A percentile compares a stretch with the other conserved stretches of the same genome.
phyloP scores from a whole-genome alignment of 805 yeast species.

The Saturnispora saitoi region DNA sequence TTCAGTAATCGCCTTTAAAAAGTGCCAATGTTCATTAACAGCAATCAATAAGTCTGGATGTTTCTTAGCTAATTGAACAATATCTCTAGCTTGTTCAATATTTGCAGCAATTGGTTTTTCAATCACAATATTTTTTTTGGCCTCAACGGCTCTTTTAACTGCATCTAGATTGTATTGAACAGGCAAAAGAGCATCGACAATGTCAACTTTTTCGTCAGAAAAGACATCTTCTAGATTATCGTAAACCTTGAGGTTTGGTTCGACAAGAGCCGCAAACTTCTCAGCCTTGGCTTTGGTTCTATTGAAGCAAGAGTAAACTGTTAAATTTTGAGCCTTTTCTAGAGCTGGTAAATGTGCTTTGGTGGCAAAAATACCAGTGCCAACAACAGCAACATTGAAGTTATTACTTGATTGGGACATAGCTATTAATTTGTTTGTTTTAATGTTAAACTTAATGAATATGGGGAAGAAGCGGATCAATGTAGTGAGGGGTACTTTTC shows the following conservation, averaged over 20 bases:
- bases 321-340: conserved; percentile 41
- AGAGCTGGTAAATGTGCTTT: conserved; percentile 75
- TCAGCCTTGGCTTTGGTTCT: conserved; percentile 81
- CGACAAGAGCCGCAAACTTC: conserved; percentile 46
- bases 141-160: conserved; percentile 59
- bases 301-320: conserved; percentile 67
- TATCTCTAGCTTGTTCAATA: conserved; percentile 68
- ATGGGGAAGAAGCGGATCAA: neutral
- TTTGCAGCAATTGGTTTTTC: conserved; percentile 94
- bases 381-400: conserved; percentile 57
- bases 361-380: conserved; percentile 85
- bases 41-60: conserved; percentile 58
- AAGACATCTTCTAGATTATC: conserved; percentile 58
- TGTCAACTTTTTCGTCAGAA: conserved; percentile 57
- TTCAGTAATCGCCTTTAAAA: conserved; percentile 47
- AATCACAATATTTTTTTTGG: conserved; percentile 69
- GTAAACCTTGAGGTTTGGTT: conserved; percentile 50
- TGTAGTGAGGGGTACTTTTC: neutral
- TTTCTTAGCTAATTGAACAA: conserved; percentile 56
- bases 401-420: neutral
- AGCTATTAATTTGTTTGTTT: neutral
- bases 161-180: conserved; percentile 68
- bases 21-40: conserved; percentile 83
- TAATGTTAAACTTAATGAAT: neutral
- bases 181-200: conserved; percentile 84